Percentiles rank a stretch among this genome's conserved stretches.
Conservation (phyloP, 192 early-diverging fungal genomes). For the Linnemannia exigua region DNA sequence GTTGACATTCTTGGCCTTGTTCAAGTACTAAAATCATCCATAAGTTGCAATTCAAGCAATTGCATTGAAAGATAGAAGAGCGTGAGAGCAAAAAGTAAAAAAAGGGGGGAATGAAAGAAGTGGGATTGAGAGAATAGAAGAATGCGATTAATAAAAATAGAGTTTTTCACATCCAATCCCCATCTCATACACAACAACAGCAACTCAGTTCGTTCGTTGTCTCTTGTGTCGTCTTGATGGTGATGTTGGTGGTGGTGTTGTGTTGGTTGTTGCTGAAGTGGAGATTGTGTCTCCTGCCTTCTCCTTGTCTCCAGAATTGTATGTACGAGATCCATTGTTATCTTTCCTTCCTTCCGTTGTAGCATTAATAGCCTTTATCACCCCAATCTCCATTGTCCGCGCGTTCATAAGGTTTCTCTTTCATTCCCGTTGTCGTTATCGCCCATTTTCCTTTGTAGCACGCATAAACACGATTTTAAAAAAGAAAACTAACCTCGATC, state of each 20-base stretch:
- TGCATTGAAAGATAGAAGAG: not conserved
- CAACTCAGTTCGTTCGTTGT: not conserved
- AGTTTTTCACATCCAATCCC: not conserved
- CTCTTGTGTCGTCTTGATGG: not conserved
- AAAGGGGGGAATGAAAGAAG: not conserved
- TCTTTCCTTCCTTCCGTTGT: not conserved
- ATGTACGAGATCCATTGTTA: not conserved
- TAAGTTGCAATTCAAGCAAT: not conserved
- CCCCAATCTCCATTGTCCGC: too few relatives aligned
- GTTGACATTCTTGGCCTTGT: conserved; percentile 86
- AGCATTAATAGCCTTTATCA: too few relatives aligned
- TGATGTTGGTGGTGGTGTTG: not conserved
- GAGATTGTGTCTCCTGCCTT: not conserved
- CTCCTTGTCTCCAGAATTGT: not conserved
- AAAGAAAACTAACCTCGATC: conserved; percentile 78
- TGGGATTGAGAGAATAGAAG: not conserved
- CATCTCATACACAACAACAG: not conserved
- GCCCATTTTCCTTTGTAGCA: too few relatives aligned
- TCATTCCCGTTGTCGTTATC: not conserved
- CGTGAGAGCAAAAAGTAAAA: conserved; percentile 7
- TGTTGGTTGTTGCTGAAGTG: not conserved
- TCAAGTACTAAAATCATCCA: conserved; percentile 78
- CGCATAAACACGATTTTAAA: not conserved
- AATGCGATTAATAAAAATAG: conserved; percentile 4
- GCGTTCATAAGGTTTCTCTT: not conserved